A percentile compares a stretch with the other conserved stretches of the same genome.
These are phyloP conservation scores for Dictyostelium capitatum DNA, from an alignment of 78 protist species.

Conservation along the genomic window DNA sequence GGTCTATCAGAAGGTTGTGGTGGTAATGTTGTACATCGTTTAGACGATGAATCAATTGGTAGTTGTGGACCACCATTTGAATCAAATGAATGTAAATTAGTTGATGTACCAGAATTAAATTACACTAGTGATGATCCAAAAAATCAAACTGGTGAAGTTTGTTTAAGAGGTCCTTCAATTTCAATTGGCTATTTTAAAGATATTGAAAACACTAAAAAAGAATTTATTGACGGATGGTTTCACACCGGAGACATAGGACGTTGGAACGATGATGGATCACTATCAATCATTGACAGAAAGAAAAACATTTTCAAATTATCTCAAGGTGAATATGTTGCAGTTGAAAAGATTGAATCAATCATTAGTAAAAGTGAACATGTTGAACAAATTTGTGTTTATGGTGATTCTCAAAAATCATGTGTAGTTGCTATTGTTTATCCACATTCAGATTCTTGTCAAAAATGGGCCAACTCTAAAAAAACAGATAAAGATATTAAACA, in stretches of 20 bases:
- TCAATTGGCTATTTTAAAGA: slow-evolving; percentile 93
- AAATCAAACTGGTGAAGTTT: slow-evolving; percentile 92
- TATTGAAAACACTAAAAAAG: slow-evolving; percentile 86
- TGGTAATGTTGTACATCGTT: slow-evolving; percentile 56
- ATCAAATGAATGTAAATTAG: slow-evolving; percentile 85
- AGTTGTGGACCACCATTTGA: slow-evolving; percentile 70
- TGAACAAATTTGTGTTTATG: slow-evolving; percentile 72
- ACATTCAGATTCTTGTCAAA: slow-evolving; percentile 33
- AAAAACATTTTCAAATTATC: slow-evolving; percentile 95
- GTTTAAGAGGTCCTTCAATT: slow-evolving; percentile 95
- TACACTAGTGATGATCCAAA: slow-evolving; percentile 39
- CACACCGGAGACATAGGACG: slow-evolving; percentile 98
- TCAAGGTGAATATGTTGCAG: slow-evolving; percentile 96
- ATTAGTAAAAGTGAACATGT: slow-evolving; percentile 27
- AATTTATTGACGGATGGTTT: slow-evolving; percentile 89
- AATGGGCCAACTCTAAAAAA: slow-evolving; percentile 40
- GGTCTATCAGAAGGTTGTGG: slow-evolving; percentile 96
- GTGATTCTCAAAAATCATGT: slow-evolving; percentile 49
- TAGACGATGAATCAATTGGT: slow-evolving; percentile 59
- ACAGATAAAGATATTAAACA: background rate
- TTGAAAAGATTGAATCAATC: slow-evolving; percentile 62
- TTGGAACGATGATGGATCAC: slow-evolving; percentile 79
- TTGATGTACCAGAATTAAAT: slow-evolving; percentile 91
- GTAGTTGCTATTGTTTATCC: slow-evolving; percentile 57
- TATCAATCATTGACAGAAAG: slow-evolving; percentile 94